phyloP scores from a whole-genome alignment of 805 yeast genomes.

The Metschnikowia rubicola region DNA sequence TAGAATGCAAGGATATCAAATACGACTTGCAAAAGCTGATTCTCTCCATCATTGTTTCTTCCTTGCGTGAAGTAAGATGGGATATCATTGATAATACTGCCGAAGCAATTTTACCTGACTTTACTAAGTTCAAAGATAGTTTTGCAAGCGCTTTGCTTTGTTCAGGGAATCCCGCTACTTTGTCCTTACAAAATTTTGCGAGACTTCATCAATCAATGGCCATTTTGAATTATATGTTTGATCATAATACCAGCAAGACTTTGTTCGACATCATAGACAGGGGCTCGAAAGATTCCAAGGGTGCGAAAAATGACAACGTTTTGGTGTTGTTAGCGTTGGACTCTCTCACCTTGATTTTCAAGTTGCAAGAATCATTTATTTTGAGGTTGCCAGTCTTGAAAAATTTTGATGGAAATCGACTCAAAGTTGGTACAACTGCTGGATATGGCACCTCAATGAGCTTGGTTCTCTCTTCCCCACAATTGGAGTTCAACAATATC shows the following conservation, averaged over 20 bases:
- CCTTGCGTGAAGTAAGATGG: constrained; percentile 38
- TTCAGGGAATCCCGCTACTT: constrained; percentile 10
- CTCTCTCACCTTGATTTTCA: constrained; percentile 44
- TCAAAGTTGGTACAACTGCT: constrained; percentile 5
- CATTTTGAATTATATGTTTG: constrained; percentile 58
- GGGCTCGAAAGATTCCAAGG: constrained; percentile 57
- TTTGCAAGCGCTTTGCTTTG: constrained; percentile 21
- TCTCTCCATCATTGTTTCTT: constrained; percentile 46
- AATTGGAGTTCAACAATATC: constrained; percentile 26
- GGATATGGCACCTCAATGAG: constrained; percentile 31
- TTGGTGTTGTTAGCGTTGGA: constrained; percentile 40
- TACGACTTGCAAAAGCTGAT: constrained; percentile 51
- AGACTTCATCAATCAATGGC: constrained; percentile 70
- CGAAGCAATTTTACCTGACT: constrained; percentile 39
- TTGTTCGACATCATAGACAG: constrained; percentile 54
- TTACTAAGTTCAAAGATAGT: constrained; percentile 18
- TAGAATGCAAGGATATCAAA: constrained; percentile 32
- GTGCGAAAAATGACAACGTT: constrained; percentile 34
- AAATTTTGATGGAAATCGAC: constrained; percentile 25
- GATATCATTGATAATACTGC: constrained; percentile 48
- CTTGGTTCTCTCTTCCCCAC: constrained; percentile 22
- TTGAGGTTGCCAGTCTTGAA: constrained; percentile 51
- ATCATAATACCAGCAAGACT: constrained; percentile 51
- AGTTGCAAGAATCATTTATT: constrained; percentile 57
- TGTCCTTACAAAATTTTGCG: constrained; percentile 31